Base-by-base conservation (phyloP, 495 filamentous ascomycete species). In the Trypethelium eluteriae region DNA sequence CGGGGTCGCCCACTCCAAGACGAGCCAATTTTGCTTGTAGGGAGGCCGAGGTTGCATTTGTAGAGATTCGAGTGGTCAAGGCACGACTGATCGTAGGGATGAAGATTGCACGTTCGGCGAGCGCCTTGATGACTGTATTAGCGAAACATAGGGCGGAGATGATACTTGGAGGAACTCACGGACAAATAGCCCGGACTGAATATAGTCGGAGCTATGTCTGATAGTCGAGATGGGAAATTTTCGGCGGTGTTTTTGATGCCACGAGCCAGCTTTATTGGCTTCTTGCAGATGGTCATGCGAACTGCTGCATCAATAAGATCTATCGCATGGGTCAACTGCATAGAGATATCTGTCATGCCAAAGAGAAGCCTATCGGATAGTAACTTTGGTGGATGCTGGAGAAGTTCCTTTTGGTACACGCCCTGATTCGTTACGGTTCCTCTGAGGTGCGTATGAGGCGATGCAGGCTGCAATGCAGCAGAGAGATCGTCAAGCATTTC, bases 61-160 rank as follows among this genome's bases (percentile, higher is more conserved):
- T 39, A 6, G 56, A 62, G 1, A 69, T 38, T 41, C 50, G 32
- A 11, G 63, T 66, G 32, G 34, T 18, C 11, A 75, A 39, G 2
- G 74, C 75, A 34, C 69, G 70, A 49, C 64, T 68, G 12, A 77
- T 66, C 2, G 69, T 76, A 4, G 74, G 73, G 2, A 75, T 32
- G 35, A 77, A 72, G 18, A 68, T 63, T 11, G 73, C 65, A 50
- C 73, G 64, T 36, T 67, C 66, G 7, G 74, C 69, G 2, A 76
- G 46, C 34, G 66, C 66, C 73, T 74, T 12, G 16, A 44, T 1
- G 16, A 6, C 14, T 67, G 57, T 63, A 57, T 66, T 39, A 59
- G 56, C 46, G 41, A n/a, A 12, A 34, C 44, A 38, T 39, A 12
- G 14, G 14, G 14, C 14, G 50, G 62, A 10, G 7, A 25, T 44